Base-by-base conservation (phyloP, 2,329 filamentous ascomycete species). In the Fusarium metavorans region DNA sequence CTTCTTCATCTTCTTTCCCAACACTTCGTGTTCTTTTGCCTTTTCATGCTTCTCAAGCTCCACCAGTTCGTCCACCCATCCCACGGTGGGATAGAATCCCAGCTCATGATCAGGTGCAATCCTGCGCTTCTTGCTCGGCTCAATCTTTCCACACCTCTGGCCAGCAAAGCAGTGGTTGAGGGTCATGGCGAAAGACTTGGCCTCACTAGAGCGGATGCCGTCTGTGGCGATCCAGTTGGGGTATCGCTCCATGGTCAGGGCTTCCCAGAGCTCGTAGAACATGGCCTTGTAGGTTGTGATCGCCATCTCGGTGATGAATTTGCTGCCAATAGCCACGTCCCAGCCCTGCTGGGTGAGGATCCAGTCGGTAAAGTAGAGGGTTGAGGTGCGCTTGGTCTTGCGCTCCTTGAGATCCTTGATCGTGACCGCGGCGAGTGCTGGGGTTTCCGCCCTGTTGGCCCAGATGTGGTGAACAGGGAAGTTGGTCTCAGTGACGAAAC, bases 171-270 rank as follows among this genome's bases (percentile, higher is more conserved):
- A 83, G 39, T 76, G 70, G 39, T 83, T 83, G 66, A 82, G 71
- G 9, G 72, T 70, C 71, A 80, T 77, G 27, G 65, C 76, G 30
- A 82, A 65, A 20, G 63, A 64, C 74, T 78, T 80, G 27, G 73
- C 68, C 71, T 76, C 75, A 23, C 68, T 70, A 1, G 72, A 74
- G 6, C 79, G 74, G 18, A 82, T 73, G 16, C 67, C 68, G 41
- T 83, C 81, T 54, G 82, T 69, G 23, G 77, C 72, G 35, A 83
- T 64, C 81, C 81, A 83, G 66, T 81, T 83, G 10, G 82, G 81
- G 54, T 82, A 83, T 11, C 60, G 57, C 11, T 68, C 11, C 41
- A 71, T 74, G 2, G 69, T 77, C 6, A 80, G 60, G 5, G 23
- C 63, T 1, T 66, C 54, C 80, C 81, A 83, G 23, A 80, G 48